phyloP scores from a whole-genome alignment of 2,329 filamentous ascomycete genomes.

The Penicillium italicum region DNA sequence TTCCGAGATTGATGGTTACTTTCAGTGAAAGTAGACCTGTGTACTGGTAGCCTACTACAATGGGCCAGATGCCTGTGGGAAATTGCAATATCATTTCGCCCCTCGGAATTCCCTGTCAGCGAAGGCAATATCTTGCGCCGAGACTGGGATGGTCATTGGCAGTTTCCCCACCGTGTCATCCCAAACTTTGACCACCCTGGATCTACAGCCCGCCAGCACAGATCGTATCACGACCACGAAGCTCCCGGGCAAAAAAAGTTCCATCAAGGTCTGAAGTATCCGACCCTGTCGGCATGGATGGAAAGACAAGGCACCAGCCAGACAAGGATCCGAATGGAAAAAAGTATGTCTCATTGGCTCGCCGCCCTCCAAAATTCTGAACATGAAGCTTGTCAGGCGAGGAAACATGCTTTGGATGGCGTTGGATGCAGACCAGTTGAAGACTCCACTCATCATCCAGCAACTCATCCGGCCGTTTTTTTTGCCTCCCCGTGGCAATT shows the following conservation, averaged over 20 bases:
- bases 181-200: conserved; percentile 10
- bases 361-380: neutral
- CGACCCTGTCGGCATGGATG: conserved; percentile 6
- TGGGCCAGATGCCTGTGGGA: neutral
- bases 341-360: conserved; percentile 1
- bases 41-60: conserved; percentile 8
- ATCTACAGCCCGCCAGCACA: conserved; percentile 9
- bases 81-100: neutral
- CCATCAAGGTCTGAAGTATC: neutral
- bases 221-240: conserved; percentile 11
- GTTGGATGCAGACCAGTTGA: conserved; percentile 10
- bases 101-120: neutral
- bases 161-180: conserved; percentile 9
- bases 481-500: conserved; percentile 7
- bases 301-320: neutral
- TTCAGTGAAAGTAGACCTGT: conserved; percentile 10
- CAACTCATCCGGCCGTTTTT: neutral
- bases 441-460: conserved; percentile 1
- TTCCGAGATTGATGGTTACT: conserved; percentile 19
- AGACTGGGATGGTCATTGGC: conserved; percentile 8
- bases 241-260: conserved; percentile 6
- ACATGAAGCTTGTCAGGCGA: conserved; percentile 8
- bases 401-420: conserved; percentile 14
- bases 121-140: neutral
- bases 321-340: conserved; percentile 4